Evolutionary conservation across 2,329 filamentous ascomycete species (phyloP).

Genomic region (Cladosporium sp.): DNA sequence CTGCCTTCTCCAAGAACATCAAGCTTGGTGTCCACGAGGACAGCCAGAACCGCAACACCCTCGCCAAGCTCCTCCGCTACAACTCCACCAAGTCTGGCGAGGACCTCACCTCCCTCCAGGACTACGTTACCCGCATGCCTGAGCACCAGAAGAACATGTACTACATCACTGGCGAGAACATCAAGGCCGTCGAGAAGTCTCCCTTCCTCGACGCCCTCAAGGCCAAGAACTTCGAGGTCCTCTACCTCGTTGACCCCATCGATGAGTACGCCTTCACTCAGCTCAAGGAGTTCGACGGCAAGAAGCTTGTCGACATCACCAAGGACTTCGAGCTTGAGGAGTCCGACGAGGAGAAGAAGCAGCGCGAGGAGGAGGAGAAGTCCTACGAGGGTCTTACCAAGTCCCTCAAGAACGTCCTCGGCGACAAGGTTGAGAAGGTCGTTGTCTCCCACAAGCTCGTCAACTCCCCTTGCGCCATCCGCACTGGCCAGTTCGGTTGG

Average conservation of each 20-base stretch:
- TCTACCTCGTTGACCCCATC: slow-evolving; percentile 99
- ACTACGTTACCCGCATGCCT: slow-evolving; percentile 99
- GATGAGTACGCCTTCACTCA: slow-evolving; percentile 99
- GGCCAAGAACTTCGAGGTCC: slow-evolving; percentile 98
- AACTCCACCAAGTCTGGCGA: slow-evolving; percentile 98
- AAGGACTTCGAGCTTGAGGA: slow-evolving; percentile 99
- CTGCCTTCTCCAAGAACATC: slow-evolving; percentile 99
- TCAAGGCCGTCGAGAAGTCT: slow-evolving; percentile 96
- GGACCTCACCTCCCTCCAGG: slow-evolving; percentile 87
- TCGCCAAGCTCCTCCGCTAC: slow-evolving; percentile 98
- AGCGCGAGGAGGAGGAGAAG: slow-evolving; percentile 95
- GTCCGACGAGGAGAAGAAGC: slow-evolving; percentile 97
- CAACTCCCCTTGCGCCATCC: slow-evolving; percentile 93
- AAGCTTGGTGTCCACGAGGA: slow-evolving; percentile 99
- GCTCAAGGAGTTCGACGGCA: slow-evolving; percentile 99
- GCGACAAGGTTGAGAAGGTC: slow-evolving; percentile 99
- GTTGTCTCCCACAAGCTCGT: slow-evolving; percentile 97
- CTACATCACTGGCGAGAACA: slow-evolving; percentile 99
- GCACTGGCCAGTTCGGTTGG: slow-evolving; percentile 99
- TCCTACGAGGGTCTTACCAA: slow-evolving; percentile 93
- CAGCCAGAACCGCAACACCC: slow-evolving; percentile 84
- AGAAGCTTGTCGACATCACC: slow-evolving; percentile 99
- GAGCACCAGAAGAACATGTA: slow-evolving; percentile 99
- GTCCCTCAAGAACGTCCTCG: slow-evolving; percentile 97
- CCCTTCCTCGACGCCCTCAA: slow-evolving; percentile 98